Evolutionary conservation across 1,284 basidiomycete genomes (phyloP), one percentile per base, ranked within the genome.

Genomic region (Ustilago shanxiensis): DNA sequence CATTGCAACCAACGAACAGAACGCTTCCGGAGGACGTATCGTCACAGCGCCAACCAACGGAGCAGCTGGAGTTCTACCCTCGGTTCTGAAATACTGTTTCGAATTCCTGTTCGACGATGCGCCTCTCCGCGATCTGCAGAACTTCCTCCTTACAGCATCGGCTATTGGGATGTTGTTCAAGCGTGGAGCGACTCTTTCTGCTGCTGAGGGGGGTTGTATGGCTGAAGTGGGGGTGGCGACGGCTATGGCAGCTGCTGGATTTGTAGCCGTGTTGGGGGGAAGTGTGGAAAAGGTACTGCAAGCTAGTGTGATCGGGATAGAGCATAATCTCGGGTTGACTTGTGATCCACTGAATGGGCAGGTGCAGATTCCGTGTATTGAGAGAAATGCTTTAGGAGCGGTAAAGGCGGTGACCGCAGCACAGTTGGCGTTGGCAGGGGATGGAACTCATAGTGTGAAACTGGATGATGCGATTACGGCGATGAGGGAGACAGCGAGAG

Each of bases 141-240:
- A 95, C 0, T 95, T 95, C 86, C 85, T 95, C 51, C 87, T 95
- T 60, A 95, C 93, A 3, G 93, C 94, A 52, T 64, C 82, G 90
- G 95, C 95, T 1, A 88, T 98, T 61, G 95, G 95, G 5, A 98
- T 98, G 96, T 88, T 98, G 20, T 98, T 96, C 89, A 98, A 98
- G 86, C 90, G 95, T 61, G 95, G 95, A 24, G 95, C 95, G 62
- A 98, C 95, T 0, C 98, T 98, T 57, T 93, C 92, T 49, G 96
- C 95, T 10, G 95, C 96, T 0, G 95, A 98, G 86, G 81, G 82
- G 14, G 83, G 80, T 1, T 88, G 88, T 69, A 88, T 88, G 88
- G 88, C 78, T 49, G 82, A 86, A 64, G 83, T 86, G 0, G 86
- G 86, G 1, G 93, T 94, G 33, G 93, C 94, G 1, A 93, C 93